phyloP scores from a whole-genome alignment of 2,329 filamentous ascomycete genomes.

The Neonectria hederae region DNA sequence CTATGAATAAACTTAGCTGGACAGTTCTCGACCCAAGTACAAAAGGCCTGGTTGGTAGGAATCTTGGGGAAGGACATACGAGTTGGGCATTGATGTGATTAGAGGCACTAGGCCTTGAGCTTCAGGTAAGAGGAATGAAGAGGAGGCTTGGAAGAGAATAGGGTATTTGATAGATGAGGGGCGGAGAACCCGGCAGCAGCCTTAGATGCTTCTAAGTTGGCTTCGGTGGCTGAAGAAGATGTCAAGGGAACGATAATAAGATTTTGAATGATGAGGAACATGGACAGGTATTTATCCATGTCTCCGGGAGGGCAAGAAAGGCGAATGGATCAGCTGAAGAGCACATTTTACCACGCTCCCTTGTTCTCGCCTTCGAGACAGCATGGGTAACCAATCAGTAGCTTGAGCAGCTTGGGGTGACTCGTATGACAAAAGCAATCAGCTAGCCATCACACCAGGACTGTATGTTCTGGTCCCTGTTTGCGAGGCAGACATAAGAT shows the following conservation, averaged over 20 bases:
- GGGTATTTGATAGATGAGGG: neutral
- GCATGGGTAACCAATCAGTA: neutral
- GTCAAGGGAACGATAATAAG: neutral
- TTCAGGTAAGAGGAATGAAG: neutral
- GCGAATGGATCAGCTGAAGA: neutral
- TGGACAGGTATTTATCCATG: neutral
- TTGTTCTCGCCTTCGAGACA: neutral
- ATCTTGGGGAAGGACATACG: neutral
- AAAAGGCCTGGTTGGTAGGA: neutral
- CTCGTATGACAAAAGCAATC: neutral
- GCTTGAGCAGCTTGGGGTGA: neutral
- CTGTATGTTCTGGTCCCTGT: slow-evolving; percentile 9
- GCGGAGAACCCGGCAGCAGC: neutral
- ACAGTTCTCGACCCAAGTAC: neutral
- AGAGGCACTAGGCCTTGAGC: neutral
- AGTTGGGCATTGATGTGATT: neutral
- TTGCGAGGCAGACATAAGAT: neutral
- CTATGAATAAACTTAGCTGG: neutral
- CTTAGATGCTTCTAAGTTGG: neutral
- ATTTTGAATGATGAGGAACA: neutral
- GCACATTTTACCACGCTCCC: neutral
- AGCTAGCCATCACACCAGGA: neutral
- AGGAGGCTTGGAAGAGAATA: neutral
- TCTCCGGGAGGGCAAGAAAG: neutral
- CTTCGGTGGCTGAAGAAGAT: neutral